Evolutionary conservation across 192 early-diverging fungal species (phyloP), one percentile per base, ranked within the genome.

Genomic region (Jimgerdemannia flammicorona): DNA sequence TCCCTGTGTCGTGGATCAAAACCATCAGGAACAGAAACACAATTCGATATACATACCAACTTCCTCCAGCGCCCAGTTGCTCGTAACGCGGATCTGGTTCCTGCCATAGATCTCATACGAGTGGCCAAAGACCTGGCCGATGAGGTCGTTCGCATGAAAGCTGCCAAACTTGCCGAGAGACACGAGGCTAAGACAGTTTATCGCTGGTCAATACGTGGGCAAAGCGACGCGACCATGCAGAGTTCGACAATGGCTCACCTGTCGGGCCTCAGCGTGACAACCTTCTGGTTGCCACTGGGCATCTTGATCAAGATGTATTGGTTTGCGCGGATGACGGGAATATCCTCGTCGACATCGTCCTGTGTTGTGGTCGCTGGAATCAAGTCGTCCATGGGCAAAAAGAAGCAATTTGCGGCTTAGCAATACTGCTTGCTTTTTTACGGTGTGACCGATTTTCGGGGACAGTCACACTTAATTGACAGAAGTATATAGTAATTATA

Each of bases 161-260:
- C 85, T 85, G 44, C 97, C 97, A 86, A 99, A 97, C 81, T 97
- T 99, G 69, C 97, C 97, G 43, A 99, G 79, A 11, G 85, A 84
- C n/a, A 93, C 77, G 4, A 77, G 85, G 4, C 86, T 89, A 73
- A 41, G 7, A 10, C 7, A 20, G 29, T 29, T 29, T 29, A 29
- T 29, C 1, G 29, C 29, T 29, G 29, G 29, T 29, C 29, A 29
- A 29, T 29, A 29, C 29, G 29, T 29, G 29, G 64, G 19, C 67
- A 68, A 68, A 40, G 40, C 67, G 9, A 68, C 67, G 18, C 67
- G 67, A 59, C 40, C 40, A 68, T 0, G 6, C 7, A 41, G 18
- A 9, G 67, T 9, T 68, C 6, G 49, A 59, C 49, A 59, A 59
- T 14, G 49, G 44, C 78, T 39, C 85, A 91, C 81, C 77, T 87